Evolutionary conservation across 768 basidiomycete genomes (phyloP).

Genomic region (Tulasnella sp.): DNA sequence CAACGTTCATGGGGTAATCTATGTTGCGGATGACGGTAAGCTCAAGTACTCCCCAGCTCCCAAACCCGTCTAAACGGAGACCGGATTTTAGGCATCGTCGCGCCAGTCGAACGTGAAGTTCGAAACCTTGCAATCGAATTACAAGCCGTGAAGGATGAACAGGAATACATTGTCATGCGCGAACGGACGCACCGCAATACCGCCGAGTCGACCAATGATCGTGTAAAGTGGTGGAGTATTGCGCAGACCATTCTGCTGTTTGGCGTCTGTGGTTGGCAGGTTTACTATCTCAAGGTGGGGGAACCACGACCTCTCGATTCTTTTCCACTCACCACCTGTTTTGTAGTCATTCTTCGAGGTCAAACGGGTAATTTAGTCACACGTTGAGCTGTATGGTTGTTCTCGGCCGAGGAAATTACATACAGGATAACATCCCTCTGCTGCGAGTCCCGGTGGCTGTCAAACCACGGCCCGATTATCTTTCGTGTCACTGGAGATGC

Average conservation of each 20-base stretch:
- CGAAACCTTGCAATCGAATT: slow-evolving; percentile 69
- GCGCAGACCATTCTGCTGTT: slow-evolving; percentile 79
- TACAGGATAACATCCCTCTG: too few relatives aligned
- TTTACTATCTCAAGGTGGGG: slow-evolving; percentile 86
- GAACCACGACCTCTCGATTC: slow-evolving; percentile 3
- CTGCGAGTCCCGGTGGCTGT: too few relatives aligned
- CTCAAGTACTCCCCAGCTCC: not conserved
- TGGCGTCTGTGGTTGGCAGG: slow-evolving; percentile 88
- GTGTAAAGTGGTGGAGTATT: slow-evolving; percentile 99
- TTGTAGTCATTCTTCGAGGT: slow-evolving; percentile 78
- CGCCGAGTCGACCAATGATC: slow-evolving; percentile 80
- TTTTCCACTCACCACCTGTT: not conserved
- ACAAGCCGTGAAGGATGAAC: slow-evolving; percentile 90
- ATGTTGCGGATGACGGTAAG: slow-evolving; percentile 79
- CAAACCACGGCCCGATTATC: too few relatives aligned
- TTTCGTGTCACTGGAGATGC: too few relatives aligned
- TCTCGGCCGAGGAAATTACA: too few relatives aligned
- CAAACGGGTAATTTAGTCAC: slow-evolving; percentile 68
- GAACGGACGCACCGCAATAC: slow-evolving; percentile 91
- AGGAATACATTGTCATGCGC: slow-evolving; percentile 94
- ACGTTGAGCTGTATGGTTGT: too few relatives aligned
- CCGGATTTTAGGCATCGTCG: slow-evolving; percentile 52
- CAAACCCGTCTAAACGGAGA: not conserved
- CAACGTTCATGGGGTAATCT: slow-evolving; percentile 96
- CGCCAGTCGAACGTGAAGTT: slow-evolving; percentile 94